Evolutionary conservation across 805 yeast species (phyloP).

Genomic region (Nakazawaea populi): DNA sequence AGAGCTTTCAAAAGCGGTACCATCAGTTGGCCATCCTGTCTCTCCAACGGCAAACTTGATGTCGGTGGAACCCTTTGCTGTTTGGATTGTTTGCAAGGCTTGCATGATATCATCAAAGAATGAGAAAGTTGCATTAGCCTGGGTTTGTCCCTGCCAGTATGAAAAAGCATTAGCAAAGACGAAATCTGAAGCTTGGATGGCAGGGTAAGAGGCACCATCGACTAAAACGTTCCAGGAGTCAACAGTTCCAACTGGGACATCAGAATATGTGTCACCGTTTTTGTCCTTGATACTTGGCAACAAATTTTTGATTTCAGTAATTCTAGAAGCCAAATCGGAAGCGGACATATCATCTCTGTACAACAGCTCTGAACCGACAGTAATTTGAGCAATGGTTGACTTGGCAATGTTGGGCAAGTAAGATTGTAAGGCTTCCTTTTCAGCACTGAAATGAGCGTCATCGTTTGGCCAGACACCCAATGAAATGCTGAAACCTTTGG

Average conservation of each 20-base stretch:
- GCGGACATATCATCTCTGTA: constrained; percentile 88
- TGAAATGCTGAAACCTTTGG: constrained; percentile 67
- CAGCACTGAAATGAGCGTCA: constrained; percentile 67
- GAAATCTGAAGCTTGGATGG: constrained; percentile 76
- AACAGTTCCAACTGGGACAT: constrained; percentile 82
- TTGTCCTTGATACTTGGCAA: constrained; percentile 64
- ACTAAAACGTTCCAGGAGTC: constrained; percentile 94
- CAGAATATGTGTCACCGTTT: constrained; percentile 70
- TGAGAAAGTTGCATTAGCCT: constrained; percentile 77
- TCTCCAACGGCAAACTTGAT: constrained; percentile 94
- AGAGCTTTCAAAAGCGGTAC: constrained; percentile 64
- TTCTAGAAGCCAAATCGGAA: constrained; percentile 60
- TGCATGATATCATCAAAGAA: constrained; percentile 98
- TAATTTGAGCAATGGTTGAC: constrained; percentile 64
- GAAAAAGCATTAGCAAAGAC: constrained; percentile 94
- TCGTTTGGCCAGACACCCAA: constrained; percentile 95
- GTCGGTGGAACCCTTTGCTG: constrained; percentile 80
- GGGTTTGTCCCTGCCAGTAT: constrained; percentile 97
- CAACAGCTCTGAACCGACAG: constrained; percentile 94
- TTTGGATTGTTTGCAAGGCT: constrained; percentile 85
- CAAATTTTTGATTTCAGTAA: constrained; percentile 54
- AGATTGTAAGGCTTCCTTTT: constrained; percentile 60
- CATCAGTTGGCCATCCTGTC: constrained; percentile 95
- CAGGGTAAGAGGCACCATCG: constrained; percentile 66
- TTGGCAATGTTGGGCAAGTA: constrained; percentile 72